Percentiles rank a stretch among this genome's conserved stretches.
phyloP scores from a whole-genome alignment of 2,329 filamentous ascomycete genomes.

The Sordariomycetes sp. region DNA sequence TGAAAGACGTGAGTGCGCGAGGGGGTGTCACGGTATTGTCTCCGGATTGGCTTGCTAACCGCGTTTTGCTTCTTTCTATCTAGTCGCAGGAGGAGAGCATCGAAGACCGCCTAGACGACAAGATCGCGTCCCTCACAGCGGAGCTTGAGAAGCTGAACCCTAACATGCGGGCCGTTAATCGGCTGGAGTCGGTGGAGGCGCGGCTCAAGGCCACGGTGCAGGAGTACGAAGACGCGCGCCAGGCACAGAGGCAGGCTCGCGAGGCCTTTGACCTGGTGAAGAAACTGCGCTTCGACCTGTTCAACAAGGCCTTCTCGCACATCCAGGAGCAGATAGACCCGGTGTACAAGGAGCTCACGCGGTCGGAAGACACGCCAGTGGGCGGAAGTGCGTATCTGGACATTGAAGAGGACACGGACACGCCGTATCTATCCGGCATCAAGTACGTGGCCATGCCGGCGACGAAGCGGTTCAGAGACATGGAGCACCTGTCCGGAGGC shows the following conservation, averaged over 20 bases:
- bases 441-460: slow-evolving; percentile 99
- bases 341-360: slow-evolving; percentile 92
- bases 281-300: slow-evolving; percentile 74
- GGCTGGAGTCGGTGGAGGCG: slow-evolving; percentile 74
- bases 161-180: slow-evolving; percentile 92
- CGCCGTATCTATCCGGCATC: slow-evolving; percentile 89
- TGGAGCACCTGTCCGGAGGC: slow-evolving; percentile 94
- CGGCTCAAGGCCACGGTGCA: slow-evolving; percentile 76
- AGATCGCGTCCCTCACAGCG: slow-evolving; percentile 60
- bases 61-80: background rate
- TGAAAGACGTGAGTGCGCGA: slow-evolving; percentile 55
- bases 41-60: background rate
- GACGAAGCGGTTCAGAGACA: slow-evolving; percentile 94
- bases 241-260: slow-evolving; percentile 61
- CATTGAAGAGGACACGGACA: slow-evolving; percentile 87
- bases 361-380: slow-evolving; percentile 82
- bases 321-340: slow-evolving; percentile 90
- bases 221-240: slow-evolving; percentile 79
- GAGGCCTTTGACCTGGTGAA: slow-evolving; percentile 79
- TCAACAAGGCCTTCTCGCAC: slow-evolving; percentile 90
- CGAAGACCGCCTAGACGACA: slow-evolving; percentile 68
- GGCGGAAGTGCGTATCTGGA: slow-evolving; percentile 84
- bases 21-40: background rate
- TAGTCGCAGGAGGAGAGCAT: slow-evolving; percentile 59
- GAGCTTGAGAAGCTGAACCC: slow-evolving; percentile 92